phyloP scores from a whole-genome alignment of 345 rosid species.

The Raphanus raphanistrum region DNA sequence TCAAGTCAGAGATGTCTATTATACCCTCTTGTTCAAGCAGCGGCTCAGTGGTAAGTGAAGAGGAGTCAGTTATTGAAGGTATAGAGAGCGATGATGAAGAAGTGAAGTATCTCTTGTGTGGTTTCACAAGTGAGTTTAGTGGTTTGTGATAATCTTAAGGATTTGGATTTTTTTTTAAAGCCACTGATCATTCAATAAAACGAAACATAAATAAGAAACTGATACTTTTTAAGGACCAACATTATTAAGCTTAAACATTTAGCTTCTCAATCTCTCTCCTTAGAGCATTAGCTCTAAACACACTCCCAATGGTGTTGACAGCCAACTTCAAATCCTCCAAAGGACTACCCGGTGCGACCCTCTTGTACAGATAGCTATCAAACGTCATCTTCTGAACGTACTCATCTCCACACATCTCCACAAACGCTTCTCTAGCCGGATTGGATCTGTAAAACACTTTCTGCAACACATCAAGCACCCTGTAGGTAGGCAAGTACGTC shows the following conservation, averaged over 20 bases:
- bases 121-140: constrained; percentile 27
- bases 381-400: constrained; percentile 97
- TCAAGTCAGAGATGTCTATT: not conserved
- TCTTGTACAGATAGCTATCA: constrained; percentile 88
- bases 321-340: constrained; percentile 86
- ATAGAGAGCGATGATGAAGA: constrained; percentile 39
- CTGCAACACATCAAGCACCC: constrained; percentile 83
- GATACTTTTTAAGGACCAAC: not conserved
- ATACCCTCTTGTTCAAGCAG: constrained; percentile 17
- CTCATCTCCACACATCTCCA: constrained; percentile 87
- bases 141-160: constrained; percentile 15
- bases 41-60: constrained; percentile 14
- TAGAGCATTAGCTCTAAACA: constrained; percentile 92
- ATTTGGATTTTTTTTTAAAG: constrained; percentile 15
- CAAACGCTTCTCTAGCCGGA: constrained; percentile 91
- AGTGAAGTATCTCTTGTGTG: constrained; percentile 34
- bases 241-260: constrained; percentile 46
- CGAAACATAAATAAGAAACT: constrained; percentile 26
- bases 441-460: constrained; percentile 86
- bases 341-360: constrained; percentile 80
- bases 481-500: constrained; percentile 90
- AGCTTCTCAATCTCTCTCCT: constrained; percentile 86
- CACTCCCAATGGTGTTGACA: constrained; percentile 87
- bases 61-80: constrained; percentile 15
- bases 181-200: constrained; percentile 19